Evolutionary conservation across 352 stramenopile species (phyloP), one percentile per base, ranked within the genome.

Genomic region (Globisporangium echinulatum): DNA sequence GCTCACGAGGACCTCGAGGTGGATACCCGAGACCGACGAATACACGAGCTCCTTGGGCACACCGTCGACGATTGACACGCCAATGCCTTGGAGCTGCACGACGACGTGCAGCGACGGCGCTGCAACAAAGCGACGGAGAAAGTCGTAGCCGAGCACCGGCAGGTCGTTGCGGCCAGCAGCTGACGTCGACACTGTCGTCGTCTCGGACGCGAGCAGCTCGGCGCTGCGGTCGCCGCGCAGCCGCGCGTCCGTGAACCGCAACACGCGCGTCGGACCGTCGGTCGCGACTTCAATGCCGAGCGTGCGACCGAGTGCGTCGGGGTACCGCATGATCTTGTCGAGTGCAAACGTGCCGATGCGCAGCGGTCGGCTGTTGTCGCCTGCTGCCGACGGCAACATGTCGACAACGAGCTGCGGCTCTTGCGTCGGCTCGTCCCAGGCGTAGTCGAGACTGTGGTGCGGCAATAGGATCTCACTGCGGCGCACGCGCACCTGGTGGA

Each of bases 341-440:
- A 96, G 54, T 33, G 75, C 68, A 56, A 96, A 96, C 17, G 72
- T 85, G 15, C 87, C 87, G 44, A 96, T 94, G 7, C 84, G 82
- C 19, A 96, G 61, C 17, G 87, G 87, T 13, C 87, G 81, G 55
- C 83, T 93, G 53, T 94, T 94, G 57, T 96, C 87, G 7, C 86
- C 85, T 59, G 87, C 87, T 47, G 85, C 84, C 10, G 86, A 96
- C 5, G 86, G 87, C 10, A 96, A 77, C 84, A 94, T 94, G 46
- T 96, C 86, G 3, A 96, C 87, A 1, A 96, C 82, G 6, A 96
- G 67, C 50, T 89, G 69, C 4, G 79, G 76, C 33, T 87, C 77
- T 64, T 93, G 73, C 6, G 85, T 92, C 5, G 87, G 87, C 43
- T 96, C 87, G 60, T 96, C 87, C 87, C 87, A 96, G 4, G 87